Conservation (phyloP, 176 grass and related monocot species). For the Tillandsia leiboldiana region DNA sequence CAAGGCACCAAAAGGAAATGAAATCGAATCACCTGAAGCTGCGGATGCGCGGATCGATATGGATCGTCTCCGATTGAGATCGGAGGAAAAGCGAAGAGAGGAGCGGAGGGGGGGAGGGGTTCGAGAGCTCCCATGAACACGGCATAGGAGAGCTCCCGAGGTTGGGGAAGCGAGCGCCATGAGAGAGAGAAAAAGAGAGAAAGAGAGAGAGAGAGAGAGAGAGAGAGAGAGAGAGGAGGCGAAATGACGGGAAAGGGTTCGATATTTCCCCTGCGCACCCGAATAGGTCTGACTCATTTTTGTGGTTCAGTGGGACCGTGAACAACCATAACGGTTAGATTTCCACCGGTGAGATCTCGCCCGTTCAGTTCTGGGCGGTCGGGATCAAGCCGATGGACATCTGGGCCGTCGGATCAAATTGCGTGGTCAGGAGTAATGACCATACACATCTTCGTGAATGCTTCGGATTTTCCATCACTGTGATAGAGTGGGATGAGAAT, state of each 20-base stretch:
- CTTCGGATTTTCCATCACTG: too few relatives aligned
- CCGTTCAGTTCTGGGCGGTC: too few relatives aligned
- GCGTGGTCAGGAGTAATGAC: too few relatives aligned
- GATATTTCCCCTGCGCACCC: too few relatives aligned
- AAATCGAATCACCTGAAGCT: background rate
- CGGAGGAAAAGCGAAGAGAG: background rate
- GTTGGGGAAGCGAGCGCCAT: background rate
- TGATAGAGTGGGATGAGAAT: too few relatives aligned
- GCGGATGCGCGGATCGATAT: background rate
- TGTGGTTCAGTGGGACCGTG: too few relatives aligned
- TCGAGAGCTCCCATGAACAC: background rate
- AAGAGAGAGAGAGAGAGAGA: background rate
- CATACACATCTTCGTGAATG: too few relatives aligned
- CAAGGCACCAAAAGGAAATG: background rate
- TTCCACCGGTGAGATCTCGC: too few relatives aligned
- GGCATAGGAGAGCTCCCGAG: background rate
- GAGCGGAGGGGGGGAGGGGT: background rate
- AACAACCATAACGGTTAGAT: too few relatives aligned
- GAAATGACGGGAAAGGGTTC: background rate
- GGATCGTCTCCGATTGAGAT: background rate
- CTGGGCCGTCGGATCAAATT: too few relatives aligned
- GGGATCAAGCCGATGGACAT: too few relatives aligned
- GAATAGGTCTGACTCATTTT: too few relatives aligned
- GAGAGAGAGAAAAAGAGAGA: background rate
- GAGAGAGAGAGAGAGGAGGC: background rate